These are phyloP conservation scores for Pulveroboletus sp. DNA, from an alignment of 768 basidiomycete species.

Conservation along the genomic window DNA sequence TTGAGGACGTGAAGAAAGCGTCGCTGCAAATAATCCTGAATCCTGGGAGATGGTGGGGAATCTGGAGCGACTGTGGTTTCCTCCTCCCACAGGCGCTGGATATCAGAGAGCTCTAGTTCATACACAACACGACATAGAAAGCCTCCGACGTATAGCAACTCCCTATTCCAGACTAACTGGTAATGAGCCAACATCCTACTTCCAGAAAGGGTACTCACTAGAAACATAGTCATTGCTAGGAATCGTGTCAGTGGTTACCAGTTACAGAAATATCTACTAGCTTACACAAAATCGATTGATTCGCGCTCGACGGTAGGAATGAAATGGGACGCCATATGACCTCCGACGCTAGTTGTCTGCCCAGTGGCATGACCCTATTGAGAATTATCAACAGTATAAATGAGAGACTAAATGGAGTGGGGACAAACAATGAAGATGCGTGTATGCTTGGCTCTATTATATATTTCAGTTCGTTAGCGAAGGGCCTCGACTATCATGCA, in stretches of 20 bases:
- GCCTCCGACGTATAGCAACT: constrained; percentile 32
- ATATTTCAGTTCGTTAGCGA: too few relatives aligned
- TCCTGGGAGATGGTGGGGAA: constrained; percentile 33
- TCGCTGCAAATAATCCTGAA: constrained; percentile 47
- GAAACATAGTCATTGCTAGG: not conserved
- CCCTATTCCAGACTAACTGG: constrained; percentile 77
- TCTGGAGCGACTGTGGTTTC: constrained; percentile 28
- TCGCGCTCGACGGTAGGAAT: constrained; percentile 13
- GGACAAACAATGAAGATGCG: too few relatives aligned
- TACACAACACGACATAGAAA: constrained; percentile 4
- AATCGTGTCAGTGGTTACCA: not conserved
- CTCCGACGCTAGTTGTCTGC: constrained; percentile 10
- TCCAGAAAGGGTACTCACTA: not conserved
- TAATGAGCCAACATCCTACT: not conserved
- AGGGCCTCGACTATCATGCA: too few relatives aligned
- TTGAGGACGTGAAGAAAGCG: constrained; percentile 76
- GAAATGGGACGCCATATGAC: constrained; percentile 8
- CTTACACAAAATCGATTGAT: constrained; percentile 11
- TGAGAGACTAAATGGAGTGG: too few relatives aligned
- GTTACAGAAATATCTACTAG: not conserved
- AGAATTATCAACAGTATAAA: not conserved
- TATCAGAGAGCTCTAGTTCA: constrained; percentile 7
- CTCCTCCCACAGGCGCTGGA: constrained; percentile 49
- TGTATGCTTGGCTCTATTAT: too few relatives aligned
- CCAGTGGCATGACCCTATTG: constrained; percentile 9